A percentile compares a stretch with the other conserved stretches of the same genome.
phyloP scores from a whole-genome alignment of 257 asterid genomes.

The Agastache rugosa region DNA sequence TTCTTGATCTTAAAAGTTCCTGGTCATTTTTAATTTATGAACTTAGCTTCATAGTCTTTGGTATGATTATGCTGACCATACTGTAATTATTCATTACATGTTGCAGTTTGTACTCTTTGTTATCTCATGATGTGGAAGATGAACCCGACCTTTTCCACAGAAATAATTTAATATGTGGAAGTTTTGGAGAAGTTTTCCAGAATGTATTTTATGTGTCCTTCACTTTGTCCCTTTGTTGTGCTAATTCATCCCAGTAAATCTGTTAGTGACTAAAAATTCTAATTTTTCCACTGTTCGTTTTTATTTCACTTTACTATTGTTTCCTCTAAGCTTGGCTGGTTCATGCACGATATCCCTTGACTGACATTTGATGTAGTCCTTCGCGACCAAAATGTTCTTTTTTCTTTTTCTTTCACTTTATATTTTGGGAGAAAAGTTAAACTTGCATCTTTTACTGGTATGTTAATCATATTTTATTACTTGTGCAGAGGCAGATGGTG shows the following conservation, averaged over 20 bases:
- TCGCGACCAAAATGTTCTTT: background rate
- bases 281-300: background rate
- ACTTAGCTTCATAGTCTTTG: background rate
- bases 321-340: background rate
- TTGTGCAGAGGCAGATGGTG: constrained; percentile 96
- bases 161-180: background rate
- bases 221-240: background rate
- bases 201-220: background rate
- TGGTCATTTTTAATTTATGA: background rate
- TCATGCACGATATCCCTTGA: background rate
- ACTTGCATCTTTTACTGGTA: background rate
- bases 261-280: background rate
- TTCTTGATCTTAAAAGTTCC: background rate
- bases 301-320: constrained; percentile 4
- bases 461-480: constrained; percentile 18
- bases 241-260: background rate
- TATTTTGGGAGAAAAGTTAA: background rate
- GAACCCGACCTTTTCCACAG: background rate
- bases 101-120: background rate
- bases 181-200: constrained; percentile 18
- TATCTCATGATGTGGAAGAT: background rate
- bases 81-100: constrained; percentile 7
- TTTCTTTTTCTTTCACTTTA: background rate
- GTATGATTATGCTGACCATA: background rate
- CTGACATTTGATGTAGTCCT: constrained; percentile 21